A percentile compares a stretch with the other conserved stretches of the same genome.
Evolutionary conservation across 768 basidiomycete genomes (phyloP).

Genomic region (Mycena metata): DNA sequence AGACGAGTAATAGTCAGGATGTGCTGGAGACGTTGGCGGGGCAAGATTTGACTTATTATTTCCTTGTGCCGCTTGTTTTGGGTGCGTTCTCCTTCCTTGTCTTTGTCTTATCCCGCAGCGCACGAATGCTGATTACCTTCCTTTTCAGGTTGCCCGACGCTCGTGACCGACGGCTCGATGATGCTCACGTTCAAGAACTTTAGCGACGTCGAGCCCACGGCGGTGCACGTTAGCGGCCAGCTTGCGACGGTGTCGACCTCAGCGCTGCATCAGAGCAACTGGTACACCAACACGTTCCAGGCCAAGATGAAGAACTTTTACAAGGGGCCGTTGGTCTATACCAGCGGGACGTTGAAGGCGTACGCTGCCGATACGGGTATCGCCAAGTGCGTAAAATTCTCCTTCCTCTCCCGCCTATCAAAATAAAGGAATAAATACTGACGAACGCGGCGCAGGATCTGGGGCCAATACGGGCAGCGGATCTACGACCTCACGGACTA

Average conservation of each 20-base stretch:
- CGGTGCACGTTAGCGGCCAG: conserved; percentile 82
- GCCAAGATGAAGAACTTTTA: conserved; percentile 80
- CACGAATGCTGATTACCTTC: neutral
- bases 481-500: conserved; percentile 94
- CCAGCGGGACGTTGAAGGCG: conserved; percentile 57
- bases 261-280: conserved; percentile 65
- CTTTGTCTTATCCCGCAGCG: too few species aligned
- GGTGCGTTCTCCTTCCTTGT: conserved; percentile 49
- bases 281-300: conserved; percentile 84
- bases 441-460: conserved; percentile 63
- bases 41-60: conserved; percentile 87
- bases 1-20: conserved; percentile 73
- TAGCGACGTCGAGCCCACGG: conserved; percentile 68
- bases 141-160: conserved; percentile 68
- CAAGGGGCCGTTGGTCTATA: conserved; percentile 88
- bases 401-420: too few species aligned
- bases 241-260: conserved; percentile 60
- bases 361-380: conserved; percentile 63
- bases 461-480: conserved; percentile 83
- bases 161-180: conserved; percentile 73
- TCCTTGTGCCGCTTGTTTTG: conserved; percentile 82
- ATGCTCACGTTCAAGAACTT: conserved; percentile 74
- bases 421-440: neutral
- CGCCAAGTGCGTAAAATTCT: conserved; percentile 61
- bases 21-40: conserved; percentile 82